Evolutionary conservation across 768 basidiomycete species (phyloP).

Genomic region (Rhodosporidiobolus sp.): DNA sequence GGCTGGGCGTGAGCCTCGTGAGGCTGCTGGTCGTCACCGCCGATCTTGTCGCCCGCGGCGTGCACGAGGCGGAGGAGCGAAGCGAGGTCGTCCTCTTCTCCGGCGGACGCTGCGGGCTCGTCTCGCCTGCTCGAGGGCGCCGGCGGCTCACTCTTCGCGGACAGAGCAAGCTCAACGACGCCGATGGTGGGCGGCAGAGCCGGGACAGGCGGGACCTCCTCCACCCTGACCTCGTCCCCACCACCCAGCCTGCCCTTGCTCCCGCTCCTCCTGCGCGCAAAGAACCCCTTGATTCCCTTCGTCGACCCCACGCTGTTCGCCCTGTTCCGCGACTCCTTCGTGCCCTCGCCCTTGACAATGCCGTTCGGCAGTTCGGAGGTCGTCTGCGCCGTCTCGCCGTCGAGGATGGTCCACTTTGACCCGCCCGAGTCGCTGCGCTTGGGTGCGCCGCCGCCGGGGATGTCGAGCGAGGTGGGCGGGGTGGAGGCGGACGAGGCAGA

Average conservation of each 20-base stretch:
- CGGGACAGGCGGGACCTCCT: neutral
- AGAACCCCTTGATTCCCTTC: neutral
- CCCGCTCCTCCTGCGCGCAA: no score
- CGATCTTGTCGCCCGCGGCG: neutral
- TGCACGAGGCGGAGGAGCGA: neutral
- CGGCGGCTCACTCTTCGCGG: neutral
- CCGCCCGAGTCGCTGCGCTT: neutral
- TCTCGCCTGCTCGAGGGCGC: no score
- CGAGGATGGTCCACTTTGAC: neutral
- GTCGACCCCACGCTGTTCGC: neutral
- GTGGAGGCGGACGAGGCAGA: no score
- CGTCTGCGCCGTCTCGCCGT: no score
- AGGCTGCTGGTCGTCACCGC: neutral
- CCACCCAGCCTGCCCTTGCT: neutral
- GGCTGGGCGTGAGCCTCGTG: neutral
- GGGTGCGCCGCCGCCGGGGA: neutral
- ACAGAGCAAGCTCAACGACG: neutral
- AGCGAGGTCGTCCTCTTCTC: neutral
- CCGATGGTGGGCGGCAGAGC: neutral
- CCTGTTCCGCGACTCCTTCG: neutral
- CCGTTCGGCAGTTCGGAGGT: no score
- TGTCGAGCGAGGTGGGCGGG: no score
- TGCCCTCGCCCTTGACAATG: no score
- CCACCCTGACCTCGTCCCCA: neutral
- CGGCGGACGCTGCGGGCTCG: neutral